Conservation (phyloP, 2,329 filamentous ascomycete species). For the Epichloe uncinata region DNA sequence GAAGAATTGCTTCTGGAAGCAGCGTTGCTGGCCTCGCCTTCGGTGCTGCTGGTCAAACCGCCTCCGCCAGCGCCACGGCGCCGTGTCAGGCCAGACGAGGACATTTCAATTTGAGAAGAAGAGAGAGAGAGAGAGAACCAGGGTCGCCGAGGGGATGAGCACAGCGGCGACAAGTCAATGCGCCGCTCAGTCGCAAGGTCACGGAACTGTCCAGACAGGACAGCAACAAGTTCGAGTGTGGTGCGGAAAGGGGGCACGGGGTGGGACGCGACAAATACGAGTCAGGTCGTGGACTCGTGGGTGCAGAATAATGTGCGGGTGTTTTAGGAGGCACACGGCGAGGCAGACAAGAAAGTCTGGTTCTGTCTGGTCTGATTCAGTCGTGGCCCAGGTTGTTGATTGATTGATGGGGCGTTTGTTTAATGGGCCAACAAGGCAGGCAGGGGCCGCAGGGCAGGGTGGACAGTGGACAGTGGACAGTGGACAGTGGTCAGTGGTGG, state of each 20-base stretch:
- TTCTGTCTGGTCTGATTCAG: background rate
- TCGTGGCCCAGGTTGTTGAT: no score
- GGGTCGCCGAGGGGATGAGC: background rate
- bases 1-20: conserved; percentile 46
- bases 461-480: no score
- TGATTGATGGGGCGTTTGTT: no score
- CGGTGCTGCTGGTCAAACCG: conserved; percentile 37
- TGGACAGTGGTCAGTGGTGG: no score
- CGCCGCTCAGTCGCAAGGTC: conserved; percentile 4
- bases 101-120: conserved; percentile 14
- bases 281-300: background rate
- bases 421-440: no score
- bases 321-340: background rate
- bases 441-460: no score
- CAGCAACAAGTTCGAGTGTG: background rate
- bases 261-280: background rate
- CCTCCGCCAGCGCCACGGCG: conserved; percentile 54
- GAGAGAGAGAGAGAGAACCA: background rate
- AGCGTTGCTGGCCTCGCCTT: conserved; percentile 42
- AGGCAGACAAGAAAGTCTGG: background rate
- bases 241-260: background rate
- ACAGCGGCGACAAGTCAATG: conserved; percentile 5
- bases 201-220: background rate
- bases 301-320: background rate
- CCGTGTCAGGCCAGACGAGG: conserved; percentile 43